Conservation (phyloP, 106 monocot species). For the Vanilla planifolia region DNA sequence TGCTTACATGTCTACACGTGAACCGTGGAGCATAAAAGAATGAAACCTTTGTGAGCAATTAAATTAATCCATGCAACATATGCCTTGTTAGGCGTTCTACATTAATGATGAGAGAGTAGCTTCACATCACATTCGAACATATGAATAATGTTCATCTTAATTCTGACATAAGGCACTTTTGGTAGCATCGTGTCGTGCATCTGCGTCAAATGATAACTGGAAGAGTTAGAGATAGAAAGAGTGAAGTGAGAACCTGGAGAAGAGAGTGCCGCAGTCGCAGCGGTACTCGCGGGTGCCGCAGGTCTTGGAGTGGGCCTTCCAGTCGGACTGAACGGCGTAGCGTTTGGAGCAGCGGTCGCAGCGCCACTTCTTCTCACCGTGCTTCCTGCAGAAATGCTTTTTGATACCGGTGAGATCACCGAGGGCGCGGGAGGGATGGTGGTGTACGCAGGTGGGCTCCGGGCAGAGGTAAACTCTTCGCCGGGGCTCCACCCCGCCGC, state of each 20-base stretch:
- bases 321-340: constrained; percentile 95
- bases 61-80: no score
- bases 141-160: not conserved
- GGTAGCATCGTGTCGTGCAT: not conserved
- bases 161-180: not conserved
- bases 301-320: constrained; percentile 97
- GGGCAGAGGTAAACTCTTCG: constrained; percentile 86
- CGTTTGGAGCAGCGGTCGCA: constrained; percentile 95
- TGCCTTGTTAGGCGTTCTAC: no score
- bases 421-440: constrained; percentile 84
- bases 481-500: constrained; percentile 6
- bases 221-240: not conserved
- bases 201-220: no score
- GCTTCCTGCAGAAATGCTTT: constrained; percentile 95
- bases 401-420: constrained; percentile 98
- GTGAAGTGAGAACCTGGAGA: constrained; percentile 57
- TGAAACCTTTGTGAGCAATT: no score
- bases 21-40: not conserved
- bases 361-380: constrained; percentile 99
- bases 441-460: constrained; percentile 87
- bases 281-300: constrained; percentile 95
- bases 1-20: constrained; percentile 8
- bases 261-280: constrained; percentile 97
- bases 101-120: not conserved
- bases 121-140: not conserved